Evolutionary conservation across 257 asterid species (phyloP).

Genomic region (Nyctanthes arbortristis): DNA sequence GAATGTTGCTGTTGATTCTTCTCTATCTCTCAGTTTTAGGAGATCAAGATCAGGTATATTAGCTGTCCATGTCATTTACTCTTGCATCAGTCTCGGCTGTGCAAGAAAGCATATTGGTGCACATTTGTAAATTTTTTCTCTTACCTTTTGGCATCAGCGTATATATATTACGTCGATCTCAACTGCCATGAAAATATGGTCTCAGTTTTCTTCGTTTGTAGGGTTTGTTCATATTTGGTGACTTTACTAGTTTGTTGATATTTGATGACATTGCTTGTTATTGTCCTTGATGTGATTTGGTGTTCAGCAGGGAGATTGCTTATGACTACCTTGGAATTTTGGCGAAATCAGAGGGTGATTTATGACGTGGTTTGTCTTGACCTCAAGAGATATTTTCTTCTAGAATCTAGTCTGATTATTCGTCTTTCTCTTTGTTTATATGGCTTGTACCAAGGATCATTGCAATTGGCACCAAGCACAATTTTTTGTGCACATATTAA

Average conservation of each 20-base stretch:
- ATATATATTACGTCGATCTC: background rate
- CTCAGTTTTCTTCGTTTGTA: background rate
- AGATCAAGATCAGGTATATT: constrained; percentile 77
- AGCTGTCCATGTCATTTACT: constrained; percentile 1
- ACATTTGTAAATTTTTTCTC: background rate
- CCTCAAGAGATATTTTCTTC: background rate
- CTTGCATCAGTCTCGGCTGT: constrained; percentile 2
- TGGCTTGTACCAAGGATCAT: background rate
- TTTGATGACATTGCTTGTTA: background rate
- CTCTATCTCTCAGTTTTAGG: constrained; percentile 36
- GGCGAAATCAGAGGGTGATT: constrained; percentile 73
- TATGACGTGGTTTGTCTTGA: constrained; percentile 52
- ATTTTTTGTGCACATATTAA: background rate
- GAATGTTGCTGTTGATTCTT: constrained; percentile 32
- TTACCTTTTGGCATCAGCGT: background rate
- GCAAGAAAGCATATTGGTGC: background rate
- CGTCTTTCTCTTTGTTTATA: constrained; percentile 2
- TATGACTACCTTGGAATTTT: constrained; percentile 62
- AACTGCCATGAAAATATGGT: background rate
- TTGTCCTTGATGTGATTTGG: constrained; percentile 6
- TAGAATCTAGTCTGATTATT: background rate
- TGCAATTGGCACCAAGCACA: constrained; percentile 3
- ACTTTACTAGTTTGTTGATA: background rate
- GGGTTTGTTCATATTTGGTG: background rate
- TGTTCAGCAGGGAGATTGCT: constrained; percentile 64